A percentile compares a stretch with the other conserved stretches of the same genome.
phyloP scores from a whole-genome alignment of 768 basidiomycete genomes.

The Amanita fuliginea region DNA sequence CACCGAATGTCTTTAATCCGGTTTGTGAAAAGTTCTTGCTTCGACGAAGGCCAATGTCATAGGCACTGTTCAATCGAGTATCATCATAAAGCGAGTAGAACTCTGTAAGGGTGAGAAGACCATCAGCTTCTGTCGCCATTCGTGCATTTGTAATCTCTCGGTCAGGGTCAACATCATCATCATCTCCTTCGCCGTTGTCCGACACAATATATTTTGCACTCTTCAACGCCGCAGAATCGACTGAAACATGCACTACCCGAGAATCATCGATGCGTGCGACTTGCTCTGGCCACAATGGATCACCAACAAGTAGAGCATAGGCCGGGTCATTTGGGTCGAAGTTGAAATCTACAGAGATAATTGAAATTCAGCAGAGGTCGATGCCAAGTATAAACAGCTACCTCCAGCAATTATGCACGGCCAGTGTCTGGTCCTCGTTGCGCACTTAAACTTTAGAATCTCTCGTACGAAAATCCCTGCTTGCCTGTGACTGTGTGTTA shows the following conservation, averaged over 20 bases:
- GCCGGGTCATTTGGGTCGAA: constrained; percentile 72
- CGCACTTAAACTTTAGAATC: constrained; percentile 41
- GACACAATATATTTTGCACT: constrained; percentile 14
- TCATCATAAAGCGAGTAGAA: constrained; percentile 36
- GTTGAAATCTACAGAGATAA: constrained; percentile 65
- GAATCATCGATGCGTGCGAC: constrained; percentile 42
- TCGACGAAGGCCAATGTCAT: constrained; percentile 42
- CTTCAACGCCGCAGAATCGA: constrained; percentile 46
- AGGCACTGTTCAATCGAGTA: constrained; percentile 48
- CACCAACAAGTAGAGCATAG: constrained; percentile 67
- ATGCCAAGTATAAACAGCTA: constrained; percentile 18
- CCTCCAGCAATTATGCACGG: constrained; percentile 81
- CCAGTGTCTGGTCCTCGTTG: constrained; percentile 40
- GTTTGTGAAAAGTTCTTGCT: constrained; percentile 9
- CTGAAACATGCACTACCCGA: constrained; percentile 59
- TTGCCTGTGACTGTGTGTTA: constrained; percentile 40
- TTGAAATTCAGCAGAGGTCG: not conserved
- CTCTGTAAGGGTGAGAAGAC: constrained; percentile 52
- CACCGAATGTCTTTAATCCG: constrained; percentile 36
- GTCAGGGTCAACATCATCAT: constrained; percentile 56
- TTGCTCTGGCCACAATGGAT: constrained; percentile 45
- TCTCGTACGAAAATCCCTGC: constrained; percentile 63
- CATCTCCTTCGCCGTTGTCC: constrained; percentile 33
- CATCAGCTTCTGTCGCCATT: constrained; percentile 45
- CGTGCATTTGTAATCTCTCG: constrained; percentile 68